Percentiles rank a stretch among this genome's conserved stretches.
These are phyloP conservation scores for Aspergillus latus DNA, from an alignment of 2,329 filamentous ascomycete species.

Conservation along the genomic window DNA sequence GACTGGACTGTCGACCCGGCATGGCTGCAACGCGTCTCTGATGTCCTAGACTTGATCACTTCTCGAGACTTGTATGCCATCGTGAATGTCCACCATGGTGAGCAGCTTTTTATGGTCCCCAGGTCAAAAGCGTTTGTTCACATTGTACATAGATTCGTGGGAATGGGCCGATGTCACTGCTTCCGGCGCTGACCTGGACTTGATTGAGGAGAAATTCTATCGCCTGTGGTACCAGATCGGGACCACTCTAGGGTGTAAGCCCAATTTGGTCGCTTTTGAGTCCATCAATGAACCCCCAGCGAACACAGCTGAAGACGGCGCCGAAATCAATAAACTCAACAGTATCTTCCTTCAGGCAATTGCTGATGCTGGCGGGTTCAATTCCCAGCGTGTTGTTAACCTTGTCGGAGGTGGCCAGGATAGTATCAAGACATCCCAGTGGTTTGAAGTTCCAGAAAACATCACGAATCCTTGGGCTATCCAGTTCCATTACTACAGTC, in stretches of 20 bases:
- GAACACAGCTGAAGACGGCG: constrained; percentile 51
- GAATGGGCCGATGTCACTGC: constrained; percentile 57
- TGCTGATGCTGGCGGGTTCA: constrained; percentile 56
- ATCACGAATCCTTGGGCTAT: constrained; percentile 59
- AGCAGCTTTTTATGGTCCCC: not conserved
- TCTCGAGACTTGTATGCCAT: constrained; percentile 53
- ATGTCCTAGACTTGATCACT: constrained; percentile 58
- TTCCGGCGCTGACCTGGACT: constrained; percentile 48
- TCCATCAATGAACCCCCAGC: constrained; percentile 61
- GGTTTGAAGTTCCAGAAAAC: constrained; percentile 52
- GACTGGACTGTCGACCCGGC: constrained; percentile 55
- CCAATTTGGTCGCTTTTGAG: constrained; percentile 56
- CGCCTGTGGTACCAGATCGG: constrained; percentile 60
- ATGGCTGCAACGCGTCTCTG: constrained; percentile 59
- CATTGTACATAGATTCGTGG: constrained; percentile 48
- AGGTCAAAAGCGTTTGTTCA: not conserved
- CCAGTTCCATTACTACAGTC: constrained; percentile 62
- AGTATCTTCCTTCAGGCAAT: constrained; percentile 57
- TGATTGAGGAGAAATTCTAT: constrained; percentile 58
- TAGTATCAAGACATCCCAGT: constrained; percentile 53
- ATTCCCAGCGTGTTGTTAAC: constrained; percentile 56
- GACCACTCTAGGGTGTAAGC: constrained; percentile 55
- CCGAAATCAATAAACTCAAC: constrained; percentile 57
- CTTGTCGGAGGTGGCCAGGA: constrained; percentile 56
- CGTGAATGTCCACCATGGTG: constrained; percentile 59